phyloP scores from a whole-genome alignment of 179 eudicot genomes.

The Vitellaria paradoxa region DNA sequence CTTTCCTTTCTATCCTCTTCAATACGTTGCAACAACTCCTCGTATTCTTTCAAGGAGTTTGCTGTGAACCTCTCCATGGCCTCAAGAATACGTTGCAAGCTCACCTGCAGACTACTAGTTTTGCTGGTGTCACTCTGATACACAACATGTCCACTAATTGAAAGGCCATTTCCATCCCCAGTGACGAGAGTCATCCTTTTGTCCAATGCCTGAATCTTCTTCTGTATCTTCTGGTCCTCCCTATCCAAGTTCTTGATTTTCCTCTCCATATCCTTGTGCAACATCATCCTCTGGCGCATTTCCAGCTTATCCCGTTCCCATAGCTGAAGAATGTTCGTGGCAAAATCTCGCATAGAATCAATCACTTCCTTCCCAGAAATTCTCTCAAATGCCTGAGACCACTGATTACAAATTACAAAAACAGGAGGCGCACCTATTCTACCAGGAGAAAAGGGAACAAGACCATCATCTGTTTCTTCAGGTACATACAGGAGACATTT shows the following conservation, averaged over 20 bases:
- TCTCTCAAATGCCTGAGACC: conserved; percentile 82
- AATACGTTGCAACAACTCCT: conserved; percentile 68
- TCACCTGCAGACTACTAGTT: conserved; percentile 54
- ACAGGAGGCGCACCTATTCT: conserved; percentile 90
- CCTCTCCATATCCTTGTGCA: conserved; percentile 59
- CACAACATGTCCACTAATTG: conserved; percentile 57
- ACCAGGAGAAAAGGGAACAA: conserved; percentile 85
- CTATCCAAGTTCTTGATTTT: conserved; percentile 68
- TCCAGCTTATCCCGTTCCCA: conserved; percentile 78
- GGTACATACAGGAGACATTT: conserved; percentile 76
- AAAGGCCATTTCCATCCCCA: conserved; percentile 35
- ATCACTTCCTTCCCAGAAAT: conserved; percentile 86
- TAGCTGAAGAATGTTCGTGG: conserved; percentile 56
- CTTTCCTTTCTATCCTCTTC: conserved; percentile 58
- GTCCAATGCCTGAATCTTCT: conserved; percentile 71
- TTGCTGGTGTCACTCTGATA: conserved; percentile 85
- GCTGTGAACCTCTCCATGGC: conserved; percentile 76
- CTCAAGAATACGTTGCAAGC: conserved; percentile 68
- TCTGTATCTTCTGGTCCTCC: conserved; percentile 74
- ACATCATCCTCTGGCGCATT: conserved; percentile 60
- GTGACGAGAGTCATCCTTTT: conserved; percentile 51
- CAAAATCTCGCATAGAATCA: conserved; percentile 72
- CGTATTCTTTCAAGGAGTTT: conserved; percentile 65
- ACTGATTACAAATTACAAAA: conserved; percentile 82
- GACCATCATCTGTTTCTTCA: conserved; percentile 80